These are phyloP conservation scores for Mucor saturninus DNA, from an alignment of 371 early-diverging fungal species.

Conservation along the genomic window DNA sequence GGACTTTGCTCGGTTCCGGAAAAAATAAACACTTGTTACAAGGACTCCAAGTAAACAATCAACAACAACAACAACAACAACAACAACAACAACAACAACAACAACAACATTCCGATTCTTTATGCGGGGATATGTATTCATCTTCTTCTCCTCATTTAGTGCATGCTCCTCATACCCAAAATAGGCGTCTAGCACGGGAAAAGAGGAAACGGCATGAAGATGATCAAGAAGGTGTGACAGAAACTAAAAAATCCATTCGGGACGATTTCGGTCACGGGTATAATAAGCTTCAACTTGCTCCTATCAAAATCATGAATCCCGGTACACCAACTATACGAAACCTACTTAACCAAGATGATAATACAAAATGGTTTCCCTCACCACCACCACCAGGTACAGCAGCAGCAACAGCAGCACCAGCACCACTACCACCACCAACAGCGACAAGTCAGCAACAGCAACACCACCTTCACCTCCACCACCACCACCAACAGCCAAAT, in stretches of 20 bases:
- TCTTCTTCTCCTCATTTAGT: conserved; percentile 18
- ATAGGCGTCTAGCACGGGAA: conserved; percentile 21
- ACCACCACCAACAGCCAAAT: neutral
- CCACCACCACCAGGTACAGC: too few relatives aligned
- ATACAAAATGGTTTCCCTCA: neutral
- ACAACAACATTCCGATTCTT: conserved; percentile 4
- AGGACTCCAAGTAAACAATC: conserved; percentile 11
- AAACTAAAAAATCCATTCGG: conserved; percentile 15
- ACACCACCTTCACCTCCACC: neutral
- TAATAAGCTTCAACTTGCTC: conserved; percentile 16
- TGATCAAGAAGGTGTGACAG: conserved; percentile 16
- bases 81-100: conserved; percentile 12
- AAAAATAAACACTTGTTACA: conserved; percentile 27
- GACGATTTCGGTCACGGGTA: conserved; percentile 23
- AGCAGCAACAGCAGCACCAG: neutral
- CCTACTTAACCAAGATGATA: conserved; percentile 16
- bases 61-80: conserved; percentile 5
- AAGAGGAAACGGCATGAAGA: conserved; percentile 22
- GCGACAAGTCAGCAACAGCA: neutral
- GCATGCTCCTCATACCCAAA: conserved; percentile 27
- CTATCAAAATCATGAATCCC: conserved; percentile 16
- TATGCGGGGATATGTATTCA: conserved; percentile 24
- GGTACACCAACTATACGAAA: conserved; percentile 20
- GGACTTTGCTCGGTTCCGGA: conserved; percentile 26
- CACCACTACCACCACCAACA: neutral